These are phyloP conservation scores for Metarhizium album DNA, from an alignment of 2,329 filamentous ascomycete species.

Conservation along the genomic window DNA sequence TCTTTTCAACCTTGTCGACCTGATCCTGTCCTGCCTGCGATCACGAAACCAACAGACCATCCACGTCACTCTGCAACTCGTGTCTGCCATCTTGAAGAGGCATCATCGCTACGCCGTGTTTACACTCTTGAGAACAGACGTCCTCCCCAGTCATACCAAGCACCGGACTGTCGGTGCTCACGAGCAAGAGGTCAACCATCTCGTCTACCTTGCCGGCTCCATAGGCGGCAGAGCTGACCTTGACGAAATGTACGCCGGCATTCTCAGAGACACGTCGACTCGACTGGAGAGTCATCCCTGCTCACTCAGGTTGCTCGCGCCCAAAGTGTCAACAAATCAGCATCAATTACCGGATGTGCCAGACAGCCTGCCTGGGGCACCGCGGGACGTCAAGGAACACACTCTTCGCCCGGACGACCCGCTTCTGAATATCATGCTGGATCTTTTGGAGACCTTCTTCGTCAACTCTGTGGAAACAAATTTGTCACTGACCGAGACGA, in stretches of 20 bases:
- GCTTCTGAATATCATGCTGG: slow-evolving; percentile 53
- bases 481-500: slow-evolving; percentile 70
- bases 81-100: slow-evolving; percentile 74
- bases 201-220: slow-evolving; percentile 57
- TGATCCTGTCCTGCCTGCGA: slow-evolving; percentile 73
- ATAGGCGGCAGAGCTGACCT: slow-evolving; percentile 61
- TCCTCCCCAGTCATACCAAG: slow-evolving; percentile 39
- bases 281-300: slow-evolving; percentile 64
- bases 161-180: slow-evolving; percentile 63
- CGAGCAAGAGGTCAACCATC: slow-evolving; percentile 61
- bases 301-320: slow-evolving; percentile 56
- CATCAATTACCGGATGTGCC: slow-evolving; percentile 44
- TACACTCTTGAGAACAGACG: slow-evolving; percentile 60
- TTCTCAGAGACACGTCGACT: slow-evolving; percentile 60
- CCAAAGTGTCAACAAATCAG: slow-evolving; percentile 45
- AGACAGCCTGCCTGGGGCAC: slow-evolving; percentile 47
- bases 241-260: slow-evolving; percentile 60
- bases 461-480: slow-evolving; percentile 89
- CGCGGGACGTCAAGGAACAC: slow-evolving; percentile 49
- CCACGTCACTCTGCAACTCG: slow-evolving; percentile 75
- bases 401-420: slow-evolving; percentile 53
- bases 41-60: slow-evolving; percentile 85
- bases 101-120: slow-evolving; percentile 80
- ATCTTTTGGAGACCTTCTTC: slow-evolving; percentile 71
- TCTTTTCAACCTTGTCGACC: slow-evolving; percentile 86